Percentiles rank a stretch among this genome's conserved stretches.
These are phyloP conservation scores for Apophysomyces sp. DNA, from an alignment of 371 early-diverging fungal species.

Conservation along the genomic window DNA sequence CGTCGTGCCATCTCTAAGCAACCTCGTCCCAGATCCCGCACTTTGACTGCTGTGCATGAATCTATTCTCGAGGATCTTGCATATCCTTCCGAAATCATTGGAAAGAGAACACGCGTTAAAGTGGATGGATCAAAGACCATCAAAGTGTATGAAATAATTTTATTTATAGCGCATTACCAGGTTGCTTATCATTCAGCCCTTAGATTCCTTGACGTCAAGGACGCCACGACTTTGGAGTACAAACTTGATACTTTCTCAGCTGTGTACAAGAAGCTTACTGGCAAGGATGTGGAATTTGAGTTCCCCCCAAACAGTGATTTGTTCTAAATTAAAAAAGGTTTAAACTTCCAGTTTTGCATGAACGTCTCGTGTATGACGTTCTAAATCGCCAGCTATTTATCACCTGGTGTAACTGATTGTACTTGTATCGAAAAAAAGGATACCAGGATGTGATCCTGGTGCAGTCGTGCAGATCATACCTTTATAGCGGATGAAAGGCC, in stretches of 20 bases:
- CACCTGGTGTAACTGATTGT: neutral
- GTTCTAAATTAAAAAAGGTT: constrained; percentile 1
- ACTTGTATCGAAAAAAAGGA: too few relatives aligned
- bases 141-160: constrained; percentile 80
- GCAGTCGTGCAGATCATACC: too few relatives aligned
- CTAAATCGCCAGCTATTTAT: neutral
- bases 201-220: constrained; percentile 94
- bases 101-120: constrained; percentile 95
- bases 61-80: constrained; percentile 94
- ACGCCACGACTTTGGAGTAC: constrained; percentile 94
- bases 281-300: constrained; percentile 97
- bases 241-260: constrained; percentile 96
- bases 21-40: constrained; percentile 92
- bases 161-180: too few relatives aligned
- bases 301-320: constrained; percentile 70
- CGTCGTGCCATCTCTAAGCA: constrained; percentile 86
- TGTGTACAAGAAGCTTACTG: constrained; percentile 94
- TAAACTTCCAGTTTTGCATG: neutral
- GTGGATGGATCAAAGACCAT: constrained; percentile 90
- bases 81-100: constrained; percentile 97
- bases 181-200: neutral
- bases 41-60: constrained; percentile 94
- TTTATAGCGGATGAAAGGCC: too few relatives aligned
- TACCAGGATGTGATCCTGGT: too few relatives aligned
- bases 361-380: neutral